phyloP scores from a whole-genome alignment of 1,139 yeast genomes.

The Protomyces gravidus region DNA sequence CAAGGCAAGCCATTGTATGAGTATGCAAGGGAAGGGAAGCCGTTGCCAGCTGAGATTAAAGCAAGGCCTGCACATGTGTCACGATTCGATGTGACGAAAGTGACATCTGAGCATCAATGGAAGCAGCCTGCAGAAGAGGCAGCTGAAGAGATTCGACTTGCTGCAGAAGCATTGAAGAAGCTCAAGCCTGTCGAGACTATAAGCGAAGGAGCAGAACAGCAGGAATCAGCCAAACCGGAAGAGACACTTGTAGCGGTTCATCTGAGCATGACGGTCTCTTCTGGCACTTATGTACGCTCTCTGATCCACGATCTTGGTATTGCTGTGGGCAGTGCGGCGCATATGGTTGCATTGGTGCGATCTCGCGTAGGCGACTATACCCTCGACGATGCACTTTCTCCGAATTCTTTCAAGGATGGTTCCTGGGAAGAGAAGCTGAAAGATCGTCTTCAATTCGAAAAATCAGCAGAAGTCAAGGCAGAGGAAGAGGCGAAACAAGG shows the following conservation, averaged over 20 bases:
- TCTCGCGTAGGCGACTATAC: constrained; percentile 63
- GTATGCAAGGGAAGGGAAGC: constrained; percentile 83
- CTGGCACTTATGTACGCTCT: constrained; percentile 93
- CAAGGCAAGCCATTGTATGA: constrained; percentile 92
- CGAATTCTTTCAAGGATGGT: constrained; percentile 9
- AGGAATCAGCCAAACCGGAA: constrained; percentile 15
- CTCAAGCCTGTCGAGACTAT: constrained; percentile 16
- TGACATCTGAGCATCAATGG: constrained; percentile 57
- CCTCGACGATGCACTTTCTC: constrained; percentile 13
- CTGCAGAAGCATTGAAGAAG: constrained; percentile 34
- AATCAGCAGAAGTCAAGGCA: not conserved
- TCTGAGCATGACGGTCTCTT: constrained; percentile 73
- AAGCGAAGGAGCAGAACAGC: not conserved
- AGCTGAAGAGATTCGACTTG: constrained; percentile 37
- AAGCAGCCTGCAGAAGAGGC: constrained; percentile 41
- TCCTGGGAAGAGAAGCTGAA: constrained; percentile 11
- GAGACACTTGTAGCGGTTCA: constrained; percentile 43
- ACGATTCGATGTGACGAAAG: constrained; percentile 53
- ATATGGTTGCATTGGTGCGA: constrained; percentile 81
- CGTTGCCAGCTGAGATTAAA: constrained; percentile 76
- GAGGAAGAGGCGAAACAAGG: not conserved
- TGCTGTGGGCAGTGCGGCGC: constrained; percentile 73
- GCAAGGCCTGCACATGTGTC: constrained; percentile 65
- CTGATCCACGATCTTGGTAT: constrained; percentile 84
- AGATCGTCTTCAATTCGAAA: not conserved